A percentile compares a stretch with the other conserved stretches of the same genome.
phyloP scores from a whole-genome alignment of 2,329 filamentous ascomycete genomes.

The Ustilaginoidea virens region DNA sequence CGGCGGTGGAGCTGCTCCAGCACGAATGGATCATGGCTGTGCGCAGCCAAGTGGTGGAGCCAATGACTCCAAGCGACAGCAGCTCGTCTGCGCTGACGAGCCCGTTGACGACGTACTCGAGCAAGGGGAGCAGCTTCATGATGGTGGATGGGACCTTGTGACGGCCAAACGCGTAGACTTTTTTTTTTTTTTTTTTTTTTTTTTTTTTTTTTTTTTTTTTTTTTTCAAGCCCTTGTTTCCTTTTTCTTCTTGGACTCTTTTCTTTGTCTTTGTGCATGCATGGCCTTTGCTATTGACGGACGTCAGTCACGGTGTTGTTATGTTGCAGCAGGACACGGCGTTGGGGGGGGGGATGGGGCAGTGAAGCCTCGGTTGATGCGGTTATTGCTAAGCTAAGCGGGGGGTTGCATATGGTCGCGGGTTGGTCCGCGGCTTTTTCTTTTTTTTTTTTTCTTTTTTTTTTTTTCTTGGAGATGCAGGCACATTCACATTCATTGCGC shows the following conservation, averaged over 20 bases:
- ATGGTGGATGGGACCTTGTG: constrained; percentile 11
- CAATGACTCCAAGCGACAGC: constrained; percentile 44
- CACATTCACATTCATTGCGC: too few species aligned
- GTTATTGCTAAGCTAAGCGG: too few species aligned
- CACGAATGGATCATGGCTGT: constrained; percentile 77
- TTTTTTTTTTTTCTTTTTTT: constrained; percentile 8
- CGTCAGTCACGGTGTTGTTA: too few species aligned
- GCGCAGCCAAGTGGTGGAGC: constrained; percentile 48
- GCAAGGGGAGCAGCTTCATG: constrained; percentile 14
- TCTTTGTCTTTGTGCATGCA: too few species aligned
- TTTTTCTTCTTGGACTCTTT: too few species aligned
- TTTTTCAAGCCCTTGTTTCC: too few species aligned
- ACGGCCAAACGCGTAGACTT: neutral
- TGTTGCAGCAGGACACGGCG: too few species aligned
- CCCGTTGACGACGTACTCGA: constrained; percentile 16
- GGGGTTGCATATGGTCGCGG: too few species aligned
- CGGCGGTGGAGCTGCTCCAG: constrained; percentile 77
- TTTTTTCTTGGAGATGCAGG: neutral
- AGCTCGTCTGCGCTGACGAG: constrained; percentile 25
- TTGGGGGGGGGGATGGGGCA: too few species aligned
- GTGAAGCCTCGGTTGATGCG: too few species aligned
- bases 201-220: neutral
- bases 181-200: neutral
- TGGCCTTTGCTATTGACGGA: too few species aligned
- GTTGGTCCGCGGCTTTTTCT: too few species aligned